phyloP scores from a whole-genome alignment of 352 stramenopile species.

The Thraustotheca clavata region DNA sequence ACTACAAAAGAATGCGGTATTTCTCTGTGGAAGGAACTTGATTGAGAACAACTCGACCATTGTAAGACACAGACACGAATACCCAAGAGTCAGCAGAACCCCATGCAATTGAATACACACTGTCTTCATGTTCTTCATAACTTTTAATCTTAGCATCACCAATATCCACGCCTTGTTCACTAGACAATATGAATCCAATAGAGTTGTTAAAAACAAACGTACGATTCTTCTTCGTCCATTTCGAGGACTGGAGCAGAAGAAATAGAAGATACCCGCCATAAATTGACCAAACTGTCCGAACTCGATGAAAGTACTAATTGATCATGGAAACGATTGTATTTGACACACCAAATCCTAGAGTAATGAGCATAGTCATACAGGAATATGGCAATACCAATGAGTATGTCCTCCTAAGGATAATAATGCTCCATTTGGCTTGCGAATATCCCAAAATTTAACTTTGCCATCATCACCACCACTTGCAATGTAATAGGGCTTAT shows the following conservation, averaged over 20 bases:
- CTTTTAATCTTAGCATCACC: conserved; percentile 65
- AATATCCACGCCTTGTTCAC: conserved; percentile 44
- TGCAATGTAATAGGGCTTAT: conserved; percentile 89
- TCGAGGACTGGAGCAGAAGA: conserved; percentile 94
- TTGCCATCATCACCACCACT: conserved; percentile 91
- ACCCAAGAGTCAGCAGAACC: conserved; percentile 92
- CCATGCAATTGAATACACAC: conserved; percentile 92
- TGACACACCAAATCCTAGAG: conserved; percentile 55
- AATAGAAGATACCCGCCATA: conserved; percentile 96
- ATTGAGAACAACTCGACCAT: conserved; percentile 92
- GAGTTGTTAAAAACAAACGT: conserved; percentile 25
- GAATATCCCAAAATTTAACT: conserved; percentile 98
- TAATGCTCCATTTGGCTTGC: conserved; percentile 62
- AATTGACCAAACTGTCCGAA: conserved; percentile 88
- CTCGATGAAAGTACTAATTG: conserved; percentile 92
- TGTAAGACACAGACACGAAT: conserved; percentile 92
- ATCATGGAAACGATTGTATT: conserved; percentile 98
- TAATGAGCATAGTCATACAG: not conserved
- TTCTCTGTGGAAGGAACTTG: conserved; percentile 98
- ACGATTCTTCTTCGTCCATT: conserved; percentile 72
- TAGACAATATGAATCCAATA: conserved; percentile 45
- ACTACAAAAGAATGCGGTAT: conserved; percentile 98
- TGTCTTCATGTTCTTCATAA: conserved; percentile 93
- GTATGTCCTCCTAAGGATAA: conserved; percentile 84
- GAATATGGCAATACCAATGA: conserved; percentile 57